Percentiles rank a stretch among this genome's conserved stretches.
These are phyloP conservation scores for Phlegmacium glaucopus DNA, from an alignment of 768 basidiomycete genomes.

Conservation along the genomic window DNA sequence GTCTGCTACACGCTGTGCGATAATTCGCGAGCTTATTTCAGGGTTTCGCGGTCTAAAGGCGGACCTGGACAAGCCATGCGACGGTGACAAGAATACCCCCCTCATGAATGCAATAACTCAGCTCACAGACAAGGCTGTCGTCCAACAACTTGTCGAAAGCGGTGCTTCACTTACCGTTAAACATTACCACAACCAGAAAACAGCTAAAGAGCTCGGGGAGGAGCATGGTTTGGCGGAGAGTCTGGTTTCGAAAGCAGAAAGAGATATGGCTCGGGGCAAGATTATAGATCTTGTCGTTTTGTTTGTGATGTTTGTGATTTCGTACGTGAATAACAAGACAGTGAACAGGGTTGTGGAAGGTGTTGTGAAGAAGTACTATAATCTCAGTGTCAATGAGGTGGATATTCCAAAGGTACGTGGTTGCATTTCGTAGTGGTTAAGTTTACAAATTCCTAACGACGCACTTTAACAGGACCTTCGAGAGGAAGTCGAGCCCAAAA, in stretches of 20 bases:
- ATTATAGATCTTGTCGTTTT: slow-evolving; percentile 19
- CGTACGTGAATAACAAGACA: slow-evolving; percentile 13
- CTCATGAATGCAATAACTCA: slow-evolving; percentile 7
- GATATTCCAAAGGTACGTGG: slow-evolving; percentile 14
- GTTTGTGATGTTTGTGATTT: slow-evolving; percentile 13
- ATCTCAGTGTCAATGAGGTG: slow-evolving; percentile 6
- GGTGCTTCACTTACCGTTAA: not conserved
- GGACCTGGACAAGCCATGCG: slow-evolving; percentile 2
- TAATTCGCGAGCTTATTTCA: slow-evolving; percentile 3
- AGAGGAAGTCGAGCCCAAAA: slow-evolving; percentile 11
- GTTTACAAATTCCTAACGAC: not conserved
- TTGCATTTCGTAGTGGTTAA: not conserved
- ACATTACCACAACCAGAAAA: not conserved
- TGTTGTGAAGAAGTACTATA: slow-evolving; percentile 10
- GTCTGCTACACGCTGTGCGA: slow-evolving; percentile 2
- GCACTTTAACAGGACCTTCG: slow-evolving; percentile 1
- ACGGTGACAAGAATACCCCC: slow-evolving; percentile 8
- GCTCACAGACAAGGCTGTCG: slow-evolving; percentile 4
- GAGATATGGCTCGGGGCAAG: not conserved
- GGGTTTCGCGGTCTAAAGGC: slow-evolving; percentile 2
- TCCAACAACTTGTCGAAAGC: slow-evolving; percentile 6
- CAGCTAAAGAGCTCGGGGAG: slow-evolving; percentile 3
- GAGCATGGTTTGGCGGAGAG: slow-evolving; percentile 1
- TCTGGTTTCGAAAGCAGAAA: not conserved
- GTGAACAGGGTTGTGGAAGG: slow-evolving; percentile 8